A percentile compares a stretch with the other conserved stretches of the same genome.
Evolutionary conservation across 106 monocot species (phyloP).

Genomic region (Acorus calamus): DNA sequence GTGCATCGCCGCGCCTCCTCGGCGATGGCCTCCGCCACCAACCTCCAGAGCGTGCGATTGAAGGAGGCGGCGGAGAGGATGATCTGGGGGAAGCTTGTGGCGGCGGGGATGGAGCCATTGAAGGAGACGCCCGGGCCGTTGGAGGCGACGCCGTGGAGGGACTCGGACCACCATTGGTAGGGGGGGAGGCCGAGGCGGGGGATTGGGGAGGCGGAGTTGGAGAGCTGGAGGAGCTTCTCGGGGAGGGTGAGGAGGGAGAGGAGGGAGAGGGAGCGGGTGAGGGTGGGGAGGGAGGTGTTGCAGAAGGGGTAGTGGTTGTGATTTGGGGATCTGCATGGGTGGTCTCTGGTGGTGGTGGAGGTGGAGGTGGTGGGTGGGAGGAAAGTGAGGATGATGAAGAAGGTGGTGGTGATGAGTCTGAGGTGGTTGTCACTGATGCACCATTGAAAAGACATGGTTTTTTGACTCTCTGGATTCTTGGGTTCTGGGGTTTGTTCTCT

Average conservation of each 20-base stretch:
- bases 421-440: no score
- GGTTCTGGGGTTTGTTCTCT: no score
- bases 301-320: slow-evolving; percentile 60
- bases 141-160: slow-evolving; percentile 76
- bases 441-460: no score
- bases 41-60: slow-evolving; percentile 70
- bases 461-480: no score
- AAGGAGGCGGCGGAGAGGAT: slow-evolving; percentile 60
- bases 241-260: slow-evolving; percentile 61
- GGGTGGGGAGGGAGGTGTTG: slow-evolving; percentile 54
- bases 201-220: slow-evolving; percentile 52
- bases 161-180: slow-evolving; percentile 96
- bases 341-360: no score
- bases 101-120: slow-evolving; percentile 42
- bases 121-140: slow-evolving; percentile 84
- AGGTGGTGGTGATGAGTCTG: no score
- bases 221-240: slow-evolving; percentile 66
- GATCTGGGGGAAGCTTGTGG: slow-evolving; percentile 85
- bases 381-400: no score
- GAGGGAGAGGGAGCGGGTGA: slow-evolving; percentile 40
- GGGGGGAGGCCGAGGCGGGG: slow-evolving; percentile 70
- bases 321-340: slow-evolving; percentile 36
- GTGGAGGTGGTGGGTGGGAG: no score
- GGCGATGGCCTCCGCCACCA: slow-evolving; percentile 41
- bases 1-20: slow-evolving; percentile 68